Percentiles rank a stretch among this genome's conserved stretches.
These are phyloP conservation scores for Blastomyces gilchristii DNA, from an alignment of 2,329 filamentous ascomycete species.

Conservation along the genomic window DNA sequence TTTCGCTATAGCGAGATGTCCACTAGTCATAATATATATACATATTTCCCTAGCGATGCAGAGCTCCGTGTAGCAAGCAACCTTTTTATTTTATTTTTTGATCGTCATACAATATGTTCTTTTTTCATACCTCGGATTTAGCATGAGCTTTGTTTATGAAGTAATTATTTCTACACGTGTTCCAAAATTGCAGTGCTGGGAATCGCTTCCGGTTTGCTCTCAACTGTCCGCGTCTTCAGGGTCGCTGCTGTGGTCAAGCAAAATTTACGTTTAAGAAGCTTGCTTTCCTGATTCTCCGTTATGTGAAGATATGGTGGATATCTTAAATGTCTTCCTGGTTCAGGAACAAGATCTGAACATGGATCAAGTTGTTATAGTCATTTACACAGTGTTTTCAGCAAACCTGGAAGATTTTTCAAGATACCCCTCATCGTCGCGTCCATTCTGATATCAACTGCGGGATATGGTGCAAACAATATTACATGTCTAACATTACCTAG, in stretches of 20 bases:
- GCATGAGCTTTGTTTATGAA: not conserved
- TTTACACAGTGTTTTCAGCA: not conserved
- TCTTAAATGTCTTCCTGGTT: not conserved
- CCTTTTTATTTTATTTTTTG: not conserved
- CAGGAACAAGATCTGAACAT: not conserved
- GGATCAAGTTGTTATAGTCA: not conserved
- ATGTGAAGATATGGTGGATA: not conserved
- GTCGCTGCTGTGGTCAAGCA: too few species aligned
- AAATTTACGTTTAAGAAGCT: not conserved
- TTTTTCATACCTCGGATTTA: not conserved
- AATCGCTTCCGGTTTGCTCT: not conserved
- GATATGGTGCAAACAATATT: not conserved
- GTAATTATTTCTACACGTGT: not conserved
- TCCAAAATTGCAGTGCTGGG: not conserved
- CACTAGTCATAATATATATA: not conserved
- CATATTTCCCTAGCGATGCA: not conserved
- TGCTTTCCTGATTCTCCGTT: not conserved
- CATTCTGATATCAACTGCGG: not conserved
- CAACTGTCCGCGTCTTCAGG: not conserved
- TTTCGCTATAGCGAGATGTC: not conserved
- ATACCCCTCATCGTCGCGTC: not conserved
- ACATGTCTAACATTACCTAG: not conserved
- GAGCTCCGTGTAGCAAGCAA: not conserved
- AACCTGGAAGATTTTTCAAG: not conserved
- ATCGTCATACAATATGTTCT: not conserved